These are phyloP conservation scores for Pistacia atlantica DNA, from an alignment of 345 rosid species.

Conservation along the genomic window DNA sequence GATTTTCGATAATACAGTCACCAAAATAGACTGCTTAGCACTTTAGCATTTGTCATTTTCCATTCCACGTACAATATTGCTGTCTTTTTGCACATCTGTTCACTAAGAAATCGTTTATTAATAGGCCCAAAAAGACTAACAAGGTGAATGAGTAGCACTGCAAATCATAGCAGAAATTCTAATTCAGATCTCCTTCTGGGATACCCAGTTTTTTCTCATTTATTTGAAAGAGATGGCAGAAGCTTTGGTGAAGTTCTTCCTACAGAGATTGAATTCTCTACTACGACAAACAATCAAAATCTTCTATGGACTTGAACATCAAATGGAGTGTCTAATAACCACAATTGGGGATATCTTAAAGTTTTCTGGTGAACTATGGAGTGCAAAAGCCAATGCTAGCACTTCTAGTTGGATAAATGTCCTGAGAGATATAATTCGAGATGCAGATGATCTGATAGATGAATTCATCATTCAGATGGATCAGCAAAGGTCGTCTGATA, in stretches of 20 bases:
- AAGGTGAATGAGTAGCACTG: not conserved
- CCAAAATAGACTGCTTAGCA: not conserved
- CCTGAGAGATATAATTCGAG: conserved; percentile 6
- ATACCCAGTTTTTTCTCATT: not conserved
- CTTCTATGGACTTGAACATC: conserved; percentile 28
- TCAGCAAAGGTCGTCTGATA: conserved; percentile 18
- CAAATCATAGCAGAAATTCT: no score
- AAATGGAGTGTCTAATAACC: conserved; percentile 4
- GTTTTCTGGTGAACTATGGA: conserved; percentile 8
- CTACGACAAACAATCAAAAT: conserved; percentile 11
- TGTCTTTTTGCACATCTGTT: not conserved
- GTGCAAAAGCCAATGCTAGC: conserved; percentile 15
- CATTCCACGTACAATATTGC: not conserved
- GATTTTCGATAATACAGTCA: not conserved
- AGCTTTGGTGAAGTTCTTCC: conserved; percentile 31
- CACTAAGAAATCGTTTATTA: not conserved
- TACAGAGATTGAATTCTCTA: conserved; percentile 29
- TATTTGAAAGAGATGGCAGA: conserved; percentile 29
- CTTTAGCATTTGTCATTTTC: not conserved
- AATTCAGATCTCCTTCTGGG: no score
- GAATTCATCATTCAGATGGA: conserved; percentile 33
- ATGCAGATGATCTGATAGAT: conserved; percentile 33
- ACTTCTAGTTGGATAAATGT: conserved; percentile 17
- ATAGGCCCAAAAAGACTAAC: not conserved
- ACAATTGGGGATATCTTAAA: conserved; percentile 21